phyloP scores from a whole-genome alignment of 176 grass and related monocot species.

The Aegilops longissima region DNA sequence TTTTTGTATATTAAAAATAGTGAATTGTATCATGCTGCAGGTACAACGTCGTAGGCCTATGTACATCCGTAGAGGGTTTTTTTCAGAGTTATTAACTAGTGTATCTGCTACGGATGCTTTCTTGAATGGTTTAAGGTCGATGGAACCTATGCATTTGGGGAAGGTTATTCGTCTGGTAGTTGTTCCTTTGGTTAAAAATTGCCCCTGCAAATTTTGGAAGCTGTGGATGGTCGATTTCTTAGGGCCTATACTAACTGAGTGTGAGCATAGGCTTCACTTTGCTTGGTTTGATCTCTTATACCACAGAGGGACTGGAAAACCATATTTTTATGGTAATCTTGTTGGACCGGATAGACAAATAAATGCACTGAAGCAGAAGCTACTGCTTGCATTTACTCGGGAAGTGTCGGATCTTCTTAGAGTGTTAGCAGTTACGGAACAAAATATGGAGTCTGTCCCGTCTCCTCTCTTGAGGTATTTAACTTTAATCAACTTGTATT shows the following conservation, averaged over 20 bases:
- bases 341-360: conserved; percentile 52
- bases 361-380: conserved; percentile 49
- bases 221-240: conserved; percentile 35
- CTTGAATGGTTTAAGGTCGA: conserved; percentile 37
- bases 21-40: conserved; percentile 33
- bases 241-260: conserved; percentile 47
- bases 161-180: conserved; percentile 50
- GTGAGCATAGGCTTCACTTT: conserved; percentile 45
- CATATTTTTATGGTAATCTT: conserved; percentile 52
- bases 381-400: conserved; percentile 59
- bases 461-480: conserved; percentile 51
- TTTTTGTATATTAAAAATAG: neutral
- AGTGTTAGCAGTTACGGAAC: conserved; percentile 22
- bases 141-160: conserved; percentile 57
- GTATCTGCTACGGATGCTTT: conserved; percentile 39
- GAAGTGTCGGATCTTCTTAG: conserved; percentile 49
- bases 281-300: conserved; percentile 55
- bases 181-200: conserved; percentile 49
- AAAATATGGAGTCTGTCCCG: conserved; percentile 41
- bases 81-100: conserved; percentile 32
- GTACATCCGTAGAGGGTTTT: conserved; percentile 47
- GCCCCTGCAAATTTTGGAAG: conserved; percentile 43
- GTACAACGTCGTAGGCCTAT: conserved; percentile 60
- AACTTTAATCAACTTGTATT: neutral
- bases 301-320: conserved; percentile 41